Conservation (phyloP, 768 basidiomycete species). For the Tylopilus felleus region DNA sequence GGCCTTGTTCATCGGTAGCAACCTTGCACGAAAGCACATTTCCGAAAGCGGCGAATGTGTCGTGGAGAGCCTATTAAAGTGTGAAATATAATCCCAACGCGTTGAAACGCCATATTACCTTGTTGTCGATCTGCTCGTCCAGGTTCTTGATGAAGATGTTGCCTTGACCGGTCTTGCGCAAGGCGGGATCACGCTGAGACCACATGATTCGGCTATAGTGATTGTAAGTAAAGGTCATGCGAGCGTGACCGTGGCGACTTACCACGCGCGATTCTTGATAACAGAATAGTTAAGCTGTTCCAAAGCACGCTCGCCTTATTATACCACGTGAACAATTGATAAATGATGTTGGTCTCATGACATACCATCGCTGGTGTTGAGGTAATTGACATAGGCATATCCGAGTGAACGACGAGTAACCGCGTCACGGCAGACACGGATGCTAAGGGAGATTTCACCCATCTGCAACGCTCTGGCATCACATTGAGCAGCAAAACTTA, state of each 20-base stretch:
- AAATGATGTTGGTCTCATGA: constrained; percentile 6
- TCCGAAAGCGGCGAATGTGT: constrained; percentile 98
- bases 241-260: constrained; percentile 21
- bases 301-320: constrained; percentile 88
- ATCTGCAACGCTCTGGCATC: background rate
- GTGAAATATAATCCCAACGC: background rate
- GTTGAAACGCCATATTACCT: constrained; percentile 43
- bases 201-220: constrained; percentile 93
- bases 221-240: background rate
- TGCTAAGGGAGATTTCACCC: constrained; percentile 44
- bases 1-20: constrained; percentile 92
- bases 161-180: constrained; percentile 99
- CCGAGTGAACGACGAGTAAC: constrained; percentile 99
- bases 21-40: constrained; percentile 99
- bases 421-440: constrained; percentile 99
- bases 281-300: constrained; percentile 99
- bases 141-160: constrained; percentile 99
- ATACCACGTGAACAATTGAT: constrained; percentile 5
- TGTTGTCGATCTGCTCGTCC: constrained; percentile 96
- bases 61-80: constrained; percentile 81
- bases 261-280: constrained; percentile 98
- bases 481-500: constrained; percentile 34
- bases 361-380: constrained; percentile 90
- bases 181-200: constrained; percentile 99
- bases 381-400: constrained; percentile 99